Evolutionary conservation across 768 basidiomycete genomes (phyloP).

Genomic region (Lenzites betulinus): DNA sequence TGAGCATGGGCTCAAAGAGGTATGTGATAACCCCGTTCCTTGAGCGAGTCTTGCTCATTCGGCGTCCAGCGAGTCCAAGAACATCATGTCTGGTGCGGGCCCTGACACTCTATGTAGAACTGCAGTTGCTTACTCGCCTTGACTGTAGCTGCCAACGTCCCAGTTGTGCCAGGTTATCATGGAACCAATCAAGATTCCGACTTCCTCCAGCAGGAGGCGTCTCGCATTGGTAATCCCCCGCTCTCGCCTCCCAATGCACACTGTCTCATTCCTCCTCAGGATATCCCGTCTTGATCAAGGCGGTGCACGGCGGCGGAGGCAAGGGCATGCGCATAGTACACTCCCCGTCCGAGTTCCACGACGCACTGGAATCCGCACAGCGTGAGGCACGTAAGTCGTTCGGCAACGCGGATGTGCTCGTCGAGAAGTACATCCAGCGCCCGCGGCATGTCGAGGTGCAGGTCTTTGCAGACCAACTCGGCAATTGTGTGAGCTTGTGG

Average conservation of each 20-base stretch:
- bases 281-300: slow-evolving; percentile 93
- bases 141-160: slow-evolving; percentile 75
- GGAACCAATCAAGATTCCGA: slow-evolving; percentile 75
- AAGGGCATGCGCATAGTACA: slow-evolving; percentile 92
- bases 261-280: slow-evolving; percentile 39
- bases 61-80: slow-evolving; percentile 81
- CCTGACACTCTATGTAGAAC: background rate
- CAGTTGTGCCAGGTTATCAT: slow-evolving; percentile 94
- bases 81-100: slow-evolving; percentile 79
- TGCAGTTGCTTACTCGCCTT: background rate
- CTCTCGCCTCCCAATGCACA: background rate
- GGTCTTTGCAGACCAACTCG: slow-evolving; percentile 83
- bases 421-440: slow-evolving; percentile 86
- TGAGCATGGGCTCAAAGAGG: slow-evolving; percentile 97
- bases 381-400: slow-evolving; percentile 89
- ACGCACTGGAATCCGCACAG: slow-evolving; percentile 83
- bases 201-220: slow-evolving; percentile 68
- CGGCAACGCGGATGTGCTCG: slow-evolving; percentile 81
- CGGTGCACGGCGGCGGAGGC: slow-evolving; percentile 94
- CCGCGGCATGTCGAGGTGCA: slow-evolving; percentile 95
- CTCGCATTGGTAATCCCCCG: slow-evolving; percentile 62
- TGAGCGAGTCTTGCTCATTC: background rate
- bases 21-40: slow-evolving; percentile 28
- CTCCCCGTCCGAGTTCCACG: slow-evolving; percentile 67
- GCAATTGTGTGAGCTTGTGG: slow-evolving; percentile 92